Evolutionary conservation across 345 rosid species (phyloP), one percentile per base, ranked within the genome.

Genomic region (Mercurialis annua): DNA sequence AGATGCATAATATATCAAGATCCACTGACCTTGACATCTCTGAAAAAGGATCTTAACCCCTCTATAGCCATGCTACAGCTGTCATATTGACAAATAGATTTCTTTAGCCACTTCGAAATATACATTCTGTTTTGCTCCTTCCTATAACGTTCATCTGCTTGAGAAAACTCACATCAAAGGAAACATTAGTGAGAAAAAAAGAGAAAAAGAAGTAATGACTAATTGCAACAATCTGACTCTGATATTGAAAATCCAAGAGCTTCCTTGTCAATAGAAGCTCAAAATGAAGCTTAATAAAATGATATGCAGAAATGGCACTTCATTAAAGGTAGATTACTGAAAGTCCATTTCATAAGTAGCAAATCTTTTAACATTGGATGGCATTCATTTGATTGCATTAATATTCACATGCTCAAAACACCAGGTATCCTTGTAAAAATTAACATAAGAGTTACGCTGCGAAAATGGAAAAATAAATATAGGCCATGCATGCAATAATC

Each of bases 41-140:
- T 77, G 85, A 91, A 94, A 80, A 87, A 91, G 3, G 84, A 84
- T 74, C 74, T 78, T 62, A 91, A 75, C 56, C 76, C 90, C 68
- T 89, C 87, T 54, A 91, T 68, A 7, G 97, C 81, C 48, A 17
- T 40, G 63, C 81, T 84, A 75, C 87, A 93, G 78, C 68, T 81
- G 54, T 83, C 91, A 64, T 83, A 81, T 66, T 75, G 76, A 66
- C 78, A 79, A 63, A 93, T 81, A 51, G 91, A 87, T 71, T 88
- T 88, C 85, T 88, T 91, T 63, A 91, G 86, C 99, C 99, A 91
- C 80, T 91, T 94, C 46, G 99, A 87, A 81, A 91, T 86, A 71
- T 87, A 75, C 46, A 75, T 67, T 69, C 75, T 80, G 62, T 91
- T 91, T 81, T 90, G 77, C 79, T 85, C 89, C 65, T 91, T 86